Conservation (phyloP, 345 rosid genomes). For the Excoecaria cochinchinensis region DNA sequence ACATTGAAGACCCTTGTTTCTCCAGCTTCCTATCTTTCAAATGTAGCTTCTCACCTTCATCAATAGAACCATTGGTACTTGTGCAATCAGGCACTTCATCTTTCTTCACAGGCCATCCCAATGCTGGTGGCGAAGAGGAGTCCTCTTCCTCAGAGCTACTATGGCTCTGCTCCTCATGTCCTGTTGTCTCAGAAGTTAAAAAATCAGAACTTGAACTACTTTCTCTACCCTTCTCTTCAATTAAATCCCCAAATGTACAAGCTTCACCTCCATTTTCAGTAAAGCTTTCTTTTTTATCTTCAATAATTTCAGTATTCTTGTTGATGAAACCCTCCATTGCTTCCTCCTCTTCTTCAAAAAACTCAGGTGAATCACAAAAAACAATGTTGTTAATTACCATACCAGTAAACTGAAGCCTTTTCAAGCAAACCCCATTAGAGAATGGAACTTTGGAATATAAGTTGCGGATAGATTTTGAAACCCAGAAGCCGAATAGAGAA, state of each 20-base stretch:
- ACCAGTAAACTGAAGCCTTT: slow-evolving; percentile 31
- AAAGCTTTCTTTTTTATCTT: slow-evolving; percentile 28
- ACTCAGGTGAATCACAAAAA: slow-evolving; percentile 40
- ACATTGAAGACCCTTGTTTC: slow-evolving; percentile 46
- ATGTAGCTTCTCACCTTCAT: slow-evolving; percentile 34
- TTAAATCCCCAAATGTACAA: slow-evolving; percentile 48
- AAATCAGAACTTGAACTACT: slow-evolving; percentile 81
- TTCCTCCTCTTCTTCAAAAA: slow-evolving; percentile 31
- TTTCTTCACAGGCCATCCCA: slow-evolving; percentile 47
- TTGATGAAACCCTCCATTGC: slow-evolving; percentile 46
- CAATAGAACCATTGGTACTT: slow-evolving; percentile 30
- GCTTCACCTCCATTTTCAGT: slow-evolving; percentile 30
- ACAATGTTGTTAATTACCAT: slow-evolving; percentile 50
- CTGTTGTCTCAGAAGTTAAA: slow-evolving; percentile 59
- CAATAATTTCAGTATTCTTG: slow-evolving; percentile 30
- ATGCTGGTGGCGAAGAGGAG: slow-evolving; percentile 54
- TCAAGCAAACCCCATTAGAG: slow-evolving; percentile 37
- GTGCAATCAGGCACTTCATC: slow-evolving; percentile 45
- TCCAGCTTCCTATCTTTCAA: slow-evolving; percentile 36
- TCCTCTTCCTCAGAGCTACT: slow-evolving; percentile 54
- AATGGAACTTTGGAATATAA: slow-evolving; percentile 33
- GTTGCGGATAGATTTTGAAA: slow-evolving; percentile 37
- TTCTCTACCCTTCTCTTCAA: slow-evolving; percentile 53
- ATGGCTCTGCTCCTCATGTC: slow-evolving; percentile 56
- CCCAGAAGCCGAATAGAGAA: slow-evolving; percentile 34